Evolutionary conservation across 345 rosid species (phyloP).

Genomic region (Moringa oleifera): DNA sequence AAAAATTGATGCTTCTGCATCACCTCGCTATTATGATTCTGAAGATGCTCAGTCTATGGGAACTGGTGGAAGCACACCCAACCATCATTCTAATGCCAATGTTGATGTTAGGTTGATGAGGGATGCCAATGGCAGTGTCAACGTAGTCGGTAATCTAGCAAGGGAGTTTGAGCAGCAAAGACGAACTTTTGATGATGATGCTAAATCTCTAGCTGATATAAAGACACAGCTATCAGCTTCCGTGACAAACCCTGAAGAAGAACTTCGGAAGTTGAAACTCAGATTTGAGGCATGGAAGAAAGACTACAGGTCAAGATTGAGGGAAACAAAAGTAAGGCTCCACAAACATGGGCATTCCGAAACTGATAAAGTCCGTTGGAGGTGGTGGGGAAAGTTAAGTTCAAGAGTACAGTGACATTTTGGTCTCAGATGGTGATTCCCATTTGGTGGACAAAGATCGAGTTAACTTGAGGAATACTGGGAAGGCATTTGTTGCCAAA

Average conservation of each 20-base stretch:
- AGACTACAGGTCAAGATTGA: constrained; percentile 69
- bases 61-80: constrained; percentile 57
- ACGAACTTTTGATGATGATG: constrained; percentile 65
- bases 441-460: constrained; percentile 4
- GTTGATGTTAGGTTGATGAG: constrained; percentile 39
- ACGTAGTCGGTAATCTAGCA: constrained; percentile 44
- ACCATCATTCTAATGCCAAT: constrained; percentile 28
- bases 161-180: constrained; percentile 75
- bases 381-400: constrained; percentile 83
- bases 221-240: constrained; percentile 32
- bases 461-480: constrained; percentile 6
- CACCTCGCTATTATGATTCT: constrained; percentile 60
- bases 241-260: constrained; percentile 45
- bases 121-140: constrained; percentile 52
- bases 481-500: neutral
- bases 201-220: constrained; percentile 42
- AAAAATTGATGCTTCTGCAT: constrained; percentile 44
- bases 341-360: constrained; percentile 46
- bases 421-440: constrained; percentile 5
- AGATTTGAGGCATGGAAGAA: constrained; percentile 85
- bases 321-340: constrained; percentile 62
- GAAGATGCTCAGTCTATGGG: constrained; percentile 62
- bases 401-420: constrained; percentile 12
- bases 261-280: constrained; percentile 53
- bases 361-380: constrained; percentile 50